Conservation (phyloP, 2,329 filamentous ascomycete species). For the Kalmusia sp. region DNA sequence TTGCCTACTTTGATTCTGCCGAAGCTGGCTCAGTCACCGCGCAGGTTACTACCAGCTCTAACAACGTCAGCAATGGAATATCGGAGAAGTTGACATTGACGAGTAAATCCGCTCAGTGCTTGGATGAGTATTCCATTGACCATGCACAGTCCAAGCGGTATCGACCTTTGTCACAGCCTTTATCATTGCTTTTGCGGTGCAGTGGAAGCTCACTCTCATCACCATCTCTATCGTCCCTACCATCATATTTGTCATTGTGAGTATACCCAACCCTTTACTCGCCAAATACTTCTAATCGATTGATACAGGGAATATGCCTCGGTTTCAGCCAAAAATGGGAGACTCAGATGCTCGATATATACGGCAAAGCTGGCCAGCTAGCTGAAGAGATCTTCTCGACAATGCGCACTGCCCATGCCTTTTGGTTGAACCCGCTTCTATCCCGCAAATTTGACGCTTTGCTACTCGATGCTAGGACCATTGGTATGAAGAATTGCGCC, state of each 20-base stretch:
- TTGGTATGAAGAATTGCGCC: constrained; percentile 54
- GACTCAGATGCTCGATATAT: constrained; percentile 47
- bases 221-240: constrained; percentile 57
- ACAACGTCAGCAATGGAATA: constrained; percentile 90
- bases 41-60: constrained; percentile 92
- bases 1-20: constrained; percentile 72
- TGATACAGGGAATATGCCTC: constrained; percentile 36
- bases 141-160: constrained; percentile 41
- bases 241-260: constrained; percentile 39
- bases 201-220: constrained; percentile 93
- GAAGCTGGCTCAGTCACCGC: constrained; percentile 94
- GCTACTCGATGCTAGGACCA: constrained; percentile 51
- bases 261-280: not conserved
- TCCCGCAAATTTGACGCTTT: constrained; percentile 52
- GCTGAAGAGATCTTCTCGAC: constrained; percentile 60
- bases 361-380: constrained; percentile 53
- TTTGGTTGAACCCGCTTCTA: constrained; percentile 55
- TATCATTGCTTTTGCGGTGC: constrained; percentile 87
- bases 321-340: constrained; percentile 47
- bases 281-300: not conserved
- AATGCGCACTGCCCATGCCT: constrained; percentile 56
- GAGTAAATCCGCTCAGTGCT: constrained; percentile 8
- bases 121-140: not conserved
- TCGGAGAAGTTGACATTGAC: constrained; percentile 52
- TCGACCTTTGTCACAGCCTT: constrained; percentile 78